Percentiles rank a stretch among this genome's conserved stretches.
Conservation (phyloP, 169 alveolate species). For the Theileria luwenshuni region DNA sequence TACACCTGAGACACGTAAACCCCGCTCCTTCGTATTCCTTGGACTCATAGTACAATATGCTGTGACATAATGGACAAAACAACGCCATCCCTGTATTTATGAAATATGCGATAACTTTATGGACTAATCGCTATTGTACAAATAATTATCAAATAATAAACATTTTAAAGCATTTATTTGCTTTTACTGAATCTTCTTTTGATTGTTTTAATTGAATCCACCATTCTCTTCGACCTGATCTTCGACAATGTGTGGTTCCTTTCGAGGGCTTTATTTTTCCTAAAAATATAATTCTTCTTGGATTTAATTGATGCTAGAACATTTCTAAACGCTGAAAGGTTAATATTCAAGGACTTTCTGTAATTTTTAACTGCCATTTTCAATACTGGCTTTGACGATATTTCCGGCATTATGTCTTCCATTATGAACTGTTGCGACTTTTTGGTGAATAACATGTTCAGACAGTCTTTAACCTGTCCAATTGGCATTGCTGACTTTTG, state of each 20-base stretch:
- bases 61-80: slow-evolving; percentile 69
- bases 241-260: slow-evolving; percentile 38
- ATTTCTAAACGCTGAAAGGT: slow-evolving; percentile 34
- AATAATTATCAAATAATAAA: too few relatives aligned
- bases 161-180: not conserved
- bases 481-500: slow-evolving; percentile 44
- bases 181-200: slow-evolving; percentile 11
- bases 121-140: too few relatives aligned
- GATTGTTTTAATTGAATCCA: slow-evolving; percentile 42
- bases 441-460: slow-evolving; percentile 10
- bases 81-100: slow-evolving; percentile 51
- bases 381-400: slow-evolving; percentile 12
- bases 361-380: not conserved
- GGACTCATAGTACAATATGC: slow-evolving; percentile 48
- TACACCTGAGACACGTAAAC: slow-evolving; percentile 57
- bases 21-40: slow-evolving; percentile 12
- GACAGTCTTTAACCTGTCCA: slow-evolving; percentile 48
- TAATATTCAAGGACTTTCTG: slow-evolving; percentile 25
- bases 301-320: not conserved
- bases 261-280: not conserved
- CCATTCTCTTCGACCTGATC: slow-evolving; percentile 67
- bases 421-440: slow-evolving; percentile 43
- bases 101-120: not conserved
- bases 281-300: not conserved
- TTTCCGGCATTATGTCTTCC: slow-evolving; percentile 69